Evolutionary conservation across 1,284 basidiomycete genomes (phyloP).

Genomic region (Ceratobasidium sp.): DNA sequence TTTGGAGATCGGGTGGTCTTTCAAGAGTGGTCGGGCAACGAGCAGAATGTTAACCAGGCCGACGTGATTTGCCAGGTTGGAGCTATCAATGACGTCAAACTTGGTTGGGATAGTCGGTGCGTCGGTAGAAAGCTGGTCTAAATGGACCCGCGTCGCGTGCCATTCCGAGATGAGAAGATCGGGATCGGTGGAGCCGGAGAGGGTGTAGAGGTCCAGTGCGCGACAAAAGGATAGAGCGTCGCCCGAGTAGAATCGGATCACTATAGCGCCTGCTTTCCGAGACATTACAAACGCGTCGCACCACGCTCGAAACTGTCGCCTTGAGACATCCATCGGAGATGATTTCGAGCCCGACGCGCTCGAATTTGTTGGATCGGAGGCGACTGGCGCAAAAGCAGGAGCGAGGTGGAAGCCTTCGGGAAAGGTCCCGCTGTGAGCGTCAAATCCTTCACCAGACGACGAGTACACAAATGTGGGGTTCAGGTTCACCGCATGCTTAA

Average conservation of each 20-base stretch:
- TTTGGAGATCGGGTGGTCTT: too few species aligned
- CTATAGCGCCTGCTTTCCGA: neutral
- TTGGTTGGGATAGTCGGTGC: neutral
- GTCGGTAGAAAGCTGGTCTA: neutral
- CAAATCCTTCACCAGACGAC: neutral
- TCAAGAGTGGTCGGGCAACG: too few species aligned
- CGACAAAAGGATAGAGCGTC: constrained; percentile 8
- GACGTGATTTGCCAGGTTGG: constrained; percentile 1
- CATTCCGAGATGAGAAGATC: neutral
- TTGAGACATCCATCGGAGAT: neutral
- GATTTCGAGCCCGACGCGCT: neutral
- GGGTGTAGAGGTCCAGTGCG: neutral
- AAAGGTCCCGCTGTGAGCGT: neutral
- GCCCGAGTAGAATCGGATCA: neutral
- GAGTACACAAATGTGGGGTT: constrained; percentile 13
- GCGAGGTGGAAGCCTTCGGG: neutral
- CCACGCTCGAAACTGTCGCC: constrained; percentile 5
- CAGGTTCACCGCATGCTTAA: neutral
- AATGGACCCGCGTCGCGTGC: neutral
- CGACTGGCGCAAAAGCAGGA: neutral
- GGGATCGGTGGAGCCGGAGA: neutral
- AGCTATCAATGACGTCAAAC: constrained; percentile 22
- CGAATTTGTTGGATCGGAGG: too few species aligned
- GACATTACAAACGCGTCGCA: neutral
- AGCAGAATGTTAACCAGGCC: too few species aligned